Conservation (phyloP, 352 stramenopile genomes). For the Thalassiosira hispida region DNA sequence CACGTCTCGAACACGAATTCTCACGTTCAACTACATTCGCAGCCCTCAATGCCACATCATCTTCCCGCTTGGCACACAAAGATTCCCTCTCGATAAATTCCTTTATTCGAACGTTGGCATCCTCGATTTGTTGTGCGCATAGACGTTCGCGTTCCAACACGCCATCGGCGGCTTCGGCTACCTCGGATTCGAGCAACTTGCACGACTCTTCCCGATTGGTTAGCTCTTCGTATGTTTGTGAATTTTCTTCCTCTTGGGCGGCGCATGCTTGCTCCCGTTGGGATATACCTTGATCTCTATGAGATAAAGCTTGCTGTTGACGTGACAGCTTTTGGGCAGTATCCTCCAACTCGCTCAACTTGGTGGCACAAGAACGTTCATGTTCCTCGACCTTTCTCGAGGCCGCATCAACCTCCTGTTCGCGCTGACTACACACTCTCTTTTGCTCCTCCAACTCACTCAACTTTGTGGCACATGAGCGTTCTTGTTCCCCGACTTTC, state of each 20-base stretch:
- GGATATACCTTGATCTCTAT: conserved; percentile 19
- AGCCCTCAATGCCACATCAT: conserved; percentile 5
- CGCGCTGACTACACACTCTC: conserved; percentile 14
- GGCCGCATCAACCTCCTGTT: conserved; percentile 9
- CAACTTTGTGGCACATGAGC: conserved; percentile 8
- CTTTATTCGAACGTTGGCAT: conserved; percentile 41
- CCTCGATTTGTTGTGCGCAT: conserved; percentile 39
- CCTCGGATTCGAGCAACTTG: conserved; percentile 32
- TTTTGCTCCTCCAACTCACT: conserved; percentile 25
- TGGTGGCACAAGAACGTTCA: conserved; percentile 18
- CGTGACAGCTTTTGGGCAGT: conserved; percentile 6
- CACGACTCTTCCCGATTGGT: conserved; percentile 26
- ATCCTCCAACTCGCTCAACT: conserved; percentile 29
- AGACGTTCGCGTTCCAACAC: conserved; percentile 45
- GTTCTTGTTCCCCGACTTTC: conserved; percentile 32
- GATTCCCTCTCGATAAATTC: conserved; percentile 48
- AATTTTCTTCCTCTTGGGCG: conserved; percentile 28
- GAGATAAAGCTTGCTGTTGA: conserved; percentile 10
- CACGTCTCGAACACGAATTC: conserved; percentile 12
- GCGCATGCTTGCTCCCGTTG: conserved; percentile 35
- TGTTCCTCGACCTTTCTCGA: conserved; percentile 22
- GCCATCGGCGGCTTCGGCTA: conserved; percentile 27
- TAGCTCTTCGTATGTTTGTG: conserved; percentile 5
- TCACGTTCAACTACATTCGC: conserved; percentile 17
- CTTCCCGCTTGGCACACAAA: conserved; percentile 14